phyloP scores from a whole-genome alignment of 2,329 filamentous ascomycete species.

The Xylaria sp. region DNA sequence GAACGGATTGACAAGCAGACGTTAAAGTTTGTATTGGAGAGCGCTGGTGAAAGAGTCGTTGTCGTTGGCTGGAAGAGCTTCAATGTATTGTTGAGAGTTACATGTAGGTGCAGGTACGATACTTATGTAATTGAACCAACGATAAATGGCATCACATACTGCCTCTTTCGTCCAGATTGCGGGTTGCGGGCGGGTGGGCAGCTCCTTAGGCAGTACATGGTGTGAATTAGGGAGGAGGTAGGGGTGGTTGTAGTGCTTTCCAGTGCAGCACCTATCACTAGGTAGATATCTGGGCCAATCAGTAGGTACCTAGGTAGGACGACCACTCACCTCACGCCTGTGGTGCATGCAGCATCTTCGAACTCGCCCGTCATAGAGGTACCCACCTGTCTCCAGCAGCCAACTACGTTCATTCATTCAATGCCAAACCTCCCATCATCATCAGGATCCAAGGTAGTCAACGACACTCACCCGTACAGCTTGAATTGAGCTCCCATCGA shows the following conservation, averaged over 20 bases:
- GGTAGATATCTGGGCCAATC: too few relatives aligned
- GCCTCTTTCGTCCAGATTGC: slow-evolving; percentile 12
- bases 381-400: slow-evolving; percentile 28
- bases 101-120: too few relatives aligned
- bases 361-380: slow-evolving; percentile 2
- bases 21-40: background rate
- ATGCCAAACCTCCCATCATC: slow-evolving; percentile 23
- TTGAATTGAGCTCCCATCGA: slow-evolving; percentile 38
- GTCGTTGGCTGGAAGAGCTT: background rate
- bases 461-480: slow-evolving; percentile 36
- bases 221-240: background rate
- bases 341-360: slow-evolving; percentile 3
- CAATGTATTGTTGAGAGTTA: background rate
- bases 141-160: slow-evolving; percentile 19
- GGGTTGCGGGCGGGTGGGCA: slow-evolving; percentile 10
- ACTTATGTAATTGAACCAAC: too few relatives aligned
- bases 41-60: background rate
- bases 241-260: background rate
- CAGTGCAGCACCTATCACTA: background rate
- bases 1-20: background rate
- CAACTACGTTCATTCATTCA: slow-evolving; percentile 31
- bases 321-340: background rate
- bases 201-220: background rate
- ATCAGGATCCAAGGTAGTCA: slow-evolving; percentile 1
- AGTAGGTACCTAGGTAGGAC: background rate